Evolutionary conservation across 1,139 yeast species (phyloP), one percentile per base, ranked within the genome.

Genomic region (Sugiyamaella sp.): DNA sequence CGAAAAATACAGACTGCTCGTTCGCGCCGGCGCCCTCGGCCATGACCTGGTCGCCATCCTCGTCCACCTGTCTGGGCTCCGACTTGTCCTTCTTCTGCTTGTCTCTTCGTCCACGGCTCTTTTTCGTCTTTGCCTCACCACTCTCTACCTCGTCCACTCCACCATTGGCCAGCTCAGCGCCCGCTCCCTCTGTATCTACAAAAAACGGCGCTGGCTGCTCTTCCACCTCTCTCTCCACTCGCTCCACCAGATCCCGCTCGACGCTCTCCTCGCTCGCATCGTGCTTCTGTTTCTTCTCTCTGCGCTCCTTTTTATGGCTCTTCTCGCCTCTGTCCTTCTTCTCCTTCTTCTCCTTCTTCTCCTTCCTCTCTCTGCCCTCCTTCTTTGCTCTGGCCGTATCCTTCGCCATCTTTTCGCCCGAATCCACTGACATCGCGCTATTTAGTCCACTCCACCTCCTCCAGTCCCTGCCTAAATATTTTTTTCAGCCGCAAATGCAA

Each of bases 1-100:
- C 98, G 70, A 85, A 91, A 67, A 91, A 93, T 22, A 46, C 21
- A n/a, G 39, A 37, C 6, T 50, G 21, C 14, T 33, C 38, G 16
- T 27, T n/a, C n/a, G n/a, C 12, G 16, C 25, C 20, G 21, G 10
- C 32, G 9, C n/a, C 20, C 17, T 29, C 54, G 14, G 12, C 43
- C 20, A 20, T 33, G n/a, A 37, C 29, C 12, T 39, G 44, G 17
- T 51, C 50, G 19, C 39, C 52, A 10, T 46, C 59, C 9, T 35
- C 46, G 9, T 46, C 52, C 2, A 50, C 54, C 2, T 43, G 51
- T 16, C 19, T 17, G n/a, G 29, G 48, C 9, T 50, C 51, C n/a
- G 49, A 24, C 12, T 48, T 52, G 8, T 35, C 44, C 14, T 39
- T 48, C 37, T 55, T 55, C 22, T 46, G 44, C 37, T 46, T 46